phyloP scores from a whole-genome alignment of 129 eudicot genomes.

The Flaveria robusta region DNA sequence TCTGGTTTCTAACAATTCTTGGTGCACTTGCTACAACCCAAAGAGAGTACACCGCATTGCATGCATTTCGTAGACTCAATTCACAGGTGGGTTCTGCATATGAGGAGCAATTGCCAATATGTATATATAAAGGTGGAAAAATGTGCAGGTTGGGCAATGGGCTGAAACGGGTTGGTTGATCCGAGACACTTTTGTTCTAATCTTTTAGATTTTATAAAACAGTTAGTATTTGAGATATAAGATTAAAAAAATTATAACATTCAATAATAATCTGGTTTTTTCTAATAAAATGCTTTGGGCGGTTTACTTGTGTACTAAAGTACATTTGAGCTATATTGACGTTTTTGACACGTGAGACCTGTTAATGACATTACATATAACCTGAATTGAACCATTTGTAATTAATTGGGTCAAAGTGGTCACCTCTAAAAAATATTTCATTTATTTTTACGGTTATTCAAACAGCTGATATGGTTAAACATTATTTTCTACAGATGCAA shows the following conservation, averaged over 20 bases:
- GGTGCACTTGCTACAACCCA: conserved; percentile 96
- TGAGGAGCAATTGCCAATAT: neutral
- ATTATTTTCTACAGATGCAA: conserved; percentile 71
- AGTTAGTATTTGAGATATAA: neutral
- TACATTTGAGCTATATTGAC: neutral
- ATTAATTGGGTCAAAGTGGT: neutral
- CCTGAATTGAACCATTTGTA: neutral
- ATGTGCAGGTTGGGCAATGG: neutral
- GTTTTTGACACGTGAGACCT: neutral
- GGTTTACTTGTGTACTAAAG: neutral
- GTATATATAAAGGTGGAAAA: neutral
- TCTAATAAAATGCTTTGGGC: neutral
- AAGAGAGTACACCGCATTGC: conserved; percentile 87
- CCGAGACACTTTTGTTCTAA: neutral
- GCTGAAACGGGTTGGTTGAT: neutral
- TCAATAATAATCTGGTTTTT: neutral
- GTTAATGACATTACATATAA: neutral
- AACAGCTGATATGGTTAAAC: conserved; percentile 16
- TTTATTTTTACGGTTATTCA: conserved; percentile 3
- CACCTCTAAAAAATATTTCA: neutral
- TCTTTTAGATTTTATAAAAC: neutral
- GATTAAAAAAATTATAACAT: neutral
- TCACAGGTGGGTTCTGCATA: conserved; percentile 57
- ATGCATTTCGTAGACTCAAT: conserved; percentile 93
- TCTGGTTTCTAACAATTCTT: conserved; percentile 84